Percentiles rank a stretch among this genome's conserved stretches.
Evolutionary conservation across 768 basidiomycete genomes (phyloP).

Genomic region (Termitomyces sp.): DNA sequence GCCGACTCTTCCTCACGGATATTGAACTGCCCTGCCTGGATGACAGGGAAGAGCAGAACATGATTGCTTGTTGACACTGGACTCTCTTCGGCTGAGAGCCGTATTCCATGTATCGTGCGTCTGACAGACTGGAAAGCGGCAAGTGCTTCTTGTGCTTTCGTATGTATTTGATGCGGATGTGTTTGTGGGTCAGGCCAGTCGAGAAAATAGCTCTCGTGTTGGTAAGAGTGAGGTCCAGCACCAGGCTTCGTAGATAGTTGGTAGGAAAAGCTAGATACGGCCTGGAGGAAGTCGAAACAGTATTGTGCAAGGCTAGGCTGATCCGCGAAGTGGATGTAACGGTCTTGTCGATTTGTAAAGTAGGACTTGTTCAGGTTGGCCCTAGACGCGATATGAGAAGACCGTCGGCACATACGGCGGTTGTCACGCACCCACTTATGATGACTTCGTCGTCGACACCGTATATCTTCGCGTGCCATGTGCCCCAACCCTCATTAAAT

Average conservation of each 20-base stretch:
- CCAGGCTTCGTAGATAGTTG: constrained; percentile 26
- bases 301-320: constrained; percentile 73
- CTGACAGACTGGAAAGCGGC: constrained; percentile 52
- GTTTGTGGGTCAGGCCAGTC: constrained; percentile 62
- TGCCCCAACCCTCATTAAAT: constrained; percentile 98
- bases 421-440: constrained; percentile 74
- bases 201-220: constrained; percentile 43
- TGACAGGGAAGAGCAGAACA: constrained; percentile 70
- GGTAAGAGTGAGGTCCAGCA: constrained; percentile 23
- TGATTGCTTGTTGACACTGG: constrained; percentile 17
- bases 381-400: constrained; percentile 32
- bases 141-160: constrained; percentile 52
- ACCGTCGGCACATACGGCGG: not conserved
- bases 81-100: not conserved
- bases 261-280: constrained; percentile 72
- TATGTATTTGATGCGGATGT: constrained; percentile 68
- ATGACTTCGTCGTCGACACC: constrained; percentile 90
- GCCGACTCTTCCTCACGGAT: constrained; percentile 80
- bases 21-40: constrained; percentile 86
- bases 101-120: constrained; percentile 8
- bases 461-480: constrained; percentile 97
- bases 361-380: constrained; percentile 93
- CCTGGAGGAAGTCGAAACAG: constrained; percentile 71
- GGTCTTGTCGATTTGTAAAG: constrained; percentile 93
- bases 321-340: constrained; percentile 71